Evolutionary conservation across 805 yeast species (phyloP), one percentile per base, ranked within the genome.

Genomic region (Zygoascus bituminiphila): DNA sequence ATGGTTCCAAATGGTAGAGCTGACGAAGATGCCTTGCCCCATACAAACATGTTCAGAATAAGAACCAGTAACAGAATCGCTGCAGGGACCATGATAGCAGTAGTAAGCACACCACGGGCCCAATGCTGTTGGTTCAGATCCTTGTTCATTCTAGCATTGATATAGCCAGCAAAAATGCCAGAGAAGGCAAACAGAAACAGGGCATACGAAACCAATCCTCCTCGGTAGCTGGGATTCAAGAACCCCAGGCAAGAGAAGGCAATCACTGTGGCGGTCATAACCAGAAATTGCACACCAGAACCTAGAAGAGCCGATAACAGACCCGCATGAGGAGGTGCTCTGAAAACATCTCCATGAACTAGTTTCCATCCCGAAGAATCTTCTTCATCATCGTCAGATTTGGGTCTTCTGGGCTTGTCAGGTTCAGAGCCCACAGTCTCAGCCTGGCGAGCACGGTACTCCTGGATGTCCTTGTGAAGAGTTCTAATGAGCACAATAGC

Each of bases 1-100:
- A 87, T 73, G 0, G 94, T 82, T 5, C 87, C 83, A 55, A 87
- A 82, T 12, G 95, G 95, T 40, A 86, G 68, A 0, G 91, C 88
- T 44, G 75, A 70, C 0, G 93, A 80, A 0, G 93, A 80, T 53
- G 81, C 82, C 55, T 80, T 75, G 1, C 82, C 82, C 87, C 89
- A 84, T 8, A 84, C 80, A 48, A 88, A 75, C 51, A 77, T 67
- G 62, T 87, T 88, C 50, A 84, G 65, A 21, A 77, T 60, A 21
- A 83, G 62, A 0, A 82, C 69, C 2, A 77, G 68, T 0, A 74
- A 49, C 48, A 84, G 63, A 0, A 80, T 69, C 2, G 67, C 57
- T 1, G 65, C 66, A 2, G 67, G 68, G 5, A 57, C 62, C 35
- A 61, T 42, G 21, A 51, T 22, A 4, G 63, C 58, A 2, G 67